Percentiles rank a stretch among this genome's conserved stretches.
phyloP scores from a whole-genome alignment of 768 basidiomycete genomes.

The Lactifluus echinatus region DNA sequence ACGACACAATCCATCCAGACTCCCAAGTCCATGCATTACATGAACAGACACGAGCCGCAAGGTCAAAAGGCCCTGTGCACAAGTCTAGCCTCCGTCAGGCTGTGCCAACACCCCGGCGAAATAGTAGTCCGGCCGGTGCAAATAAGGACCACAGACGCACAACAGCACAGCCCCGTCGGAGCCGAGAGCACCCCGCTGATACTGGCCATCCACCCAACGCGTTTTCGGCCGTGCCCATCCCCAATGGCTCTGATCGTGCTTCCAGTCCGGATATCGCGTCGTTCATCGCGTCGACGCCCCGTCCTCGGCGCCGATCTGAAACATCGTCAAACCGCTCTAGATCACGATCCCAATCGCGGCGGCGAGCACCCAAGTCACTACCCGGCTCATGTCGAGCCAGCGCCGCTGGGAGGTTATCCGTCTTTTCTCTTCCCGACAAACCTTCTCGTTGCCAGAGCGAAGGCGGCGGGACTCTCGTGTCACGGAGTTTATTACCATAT shows the following conservation, averaged over 20 bases:
- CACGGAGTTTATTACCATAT: slow-evolving; percentile 19
- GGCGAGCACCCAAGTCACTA: slow-evolving; percentile 11
- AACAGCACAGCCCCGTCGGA: not conserved
- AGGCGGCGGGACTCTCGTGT: slow-evolving; percentile 12
- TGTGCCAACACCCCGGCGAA: slow-evolving; percentile 1
- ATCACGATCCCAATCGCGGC: slow-evolving; percentile 21
- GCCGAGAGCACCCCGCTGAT: not conserved
- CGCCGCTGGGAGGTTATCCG: slow-evolving; percentile 10
- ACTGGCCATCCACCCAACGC: not conserved
- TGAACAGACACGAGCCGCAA: slow-evolving; percentile 13
- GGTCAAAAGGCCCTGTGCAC: slow-evolving; percentile 3
- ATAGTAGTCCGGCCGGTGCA: not conserved
- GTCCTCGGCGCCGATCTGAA: slow-evolving; percentile 24
- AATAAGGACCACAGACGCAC: not conserved
- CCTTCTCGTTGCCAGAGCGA: slow-evolving; percentile 21
- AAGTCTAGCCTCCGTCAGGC: slow-evolving; percentile 4
- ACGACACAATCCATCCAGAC: too few relatives aligned
- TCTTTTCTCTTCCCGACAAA: slow-evolving; percentile 11
- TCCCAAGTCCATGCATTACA: too few relatives aligned
- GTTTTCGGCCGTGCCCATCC: not conserved
- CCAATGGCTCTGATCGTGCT: slow-evolving; percentile 12
- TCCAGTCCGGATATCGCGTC: slow-evolving; percentile 28
- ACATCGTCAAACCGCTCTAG: slow-evolving; percentile 22
- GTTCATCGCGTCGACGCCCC: slow-evolving; percentile 28
- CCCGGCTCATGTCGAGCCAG: slow-evolving; percentile 20